A percentile compares a stretch with the other conserved stretches of the same genome.
Conservation (phyloP, 139 green algal genomes). For the Picochlorum sp. region DNA sequence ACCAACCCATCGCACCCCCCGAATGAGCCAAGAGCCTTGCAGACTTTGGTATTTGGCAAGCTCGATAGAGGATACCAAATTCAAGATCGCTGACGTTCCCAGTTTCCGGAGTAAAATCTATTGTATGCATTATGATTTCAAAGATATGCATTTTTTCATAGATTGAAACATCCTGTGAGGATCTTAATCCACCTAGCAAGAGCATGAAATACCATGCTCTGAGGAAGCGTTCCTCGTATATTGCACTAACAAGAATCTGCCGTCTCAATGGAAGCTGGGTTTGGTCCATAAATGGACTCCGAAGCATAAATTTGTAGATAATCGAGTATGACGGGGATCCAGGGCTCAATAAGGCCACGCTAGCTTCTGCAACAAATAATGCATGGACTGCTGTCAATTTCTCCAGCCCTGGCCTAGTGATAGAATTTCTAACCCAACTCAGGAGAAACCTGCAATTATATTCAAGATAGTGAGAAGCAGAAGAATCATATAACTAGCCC, state of each 20-base stretch:
- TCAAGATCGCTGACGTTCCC: background rate
- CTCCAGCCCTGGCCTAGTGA: slow-evolving; percentile 28
- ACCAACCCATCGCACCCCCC: slow-evolving; percentile 15
- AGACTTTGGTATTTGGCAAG: slow-evolving; percentile 5
- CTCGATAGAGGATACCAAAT: slow-evolving; percentile 15
- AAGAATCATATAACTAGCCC: background rate
- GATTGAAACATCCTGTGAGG: slow-evolving; percentile 10
- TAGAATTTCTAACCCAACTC: slow-evolving; percentile 16
- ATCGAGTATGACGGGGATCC: slow-evolving; percentile 23
- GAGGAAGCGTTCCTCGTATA: slow-evolving; percentile 16
- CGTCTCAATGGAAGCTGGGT: slow-evolving; percentile 33
- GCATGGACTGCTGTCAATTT: slow-evolving; percentile 39
- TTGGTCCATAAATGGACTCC: slow-evolving; percentile 26
- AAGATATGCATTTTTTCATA: slow-evolving; percentile 18
- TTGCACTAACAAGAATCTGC: slow-evolving; percentile 16
- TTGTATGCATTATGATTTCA: slow-evolving; percentile 38
- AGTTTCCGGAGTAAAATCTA: slow-evolving; percentile 11
- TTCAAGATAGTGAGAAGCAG: background rate
- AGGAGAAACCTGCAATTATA: slow-evolving; percentile 28
- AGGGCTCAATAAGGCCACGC: slow-evolving; percentile 25
- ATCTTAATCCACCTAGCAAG: slow-evolving; percentile 34
- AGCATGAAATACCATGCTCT: slow-evolving; percentile 46
- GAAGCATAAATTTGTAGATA: slow-evolving; percentile 34
- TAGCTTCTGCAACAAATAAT: slow-evolving; percentile 42
- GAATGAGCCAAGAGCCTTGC: slow-evolving; percentile 16